phyloP scores from a whole-genome alignment of 2,329 filamentous ascomycete genomes.

The Pseudophaeomoniella oleicola region DNA sequence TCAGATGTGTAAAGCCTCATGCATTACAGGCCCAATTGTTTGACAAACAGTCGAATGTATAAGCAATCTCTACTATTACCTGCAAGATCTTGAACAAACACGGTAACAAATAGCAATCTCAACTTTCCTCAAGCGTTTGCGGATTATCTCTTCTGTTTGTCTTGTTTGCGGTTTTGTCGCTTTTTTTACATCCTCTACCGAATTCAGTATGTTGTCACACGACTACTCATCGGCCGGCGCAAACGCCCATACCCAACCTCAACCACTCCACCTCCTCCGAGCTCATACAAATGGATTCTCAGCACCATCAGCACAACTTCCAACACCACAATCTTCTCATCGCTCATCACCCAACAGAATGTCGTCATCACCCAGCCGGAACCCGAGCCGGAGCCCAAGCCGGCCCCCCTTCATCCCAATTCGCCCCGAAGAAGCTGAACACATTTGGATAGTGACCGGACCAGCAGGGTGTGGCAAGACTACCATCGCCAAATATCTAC shows the following conservation, averaged over 20 bases:
- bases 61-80: no score
- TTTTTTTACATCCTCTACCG: no score
- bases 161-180: no score
- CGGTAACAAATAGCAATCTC: no score
- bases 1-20: no score
- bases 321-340: background rate
- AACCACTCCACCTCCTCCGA: background rate
- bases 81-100: no score
- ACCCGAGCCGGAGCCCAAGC: no score
- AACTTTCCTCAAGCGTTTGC: no score
- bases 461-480: slow-evolving; percentile 70
- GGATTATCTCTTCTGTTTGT: no score
- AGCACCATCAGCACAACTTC: background rate
- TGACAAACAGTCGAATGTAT: no score
- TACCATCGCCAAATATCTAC: slow-evolving; percentile 54
- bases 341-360: background rate
- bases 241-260: background rate
- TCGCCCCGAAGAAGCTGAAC: slow-evolving; percentile 31
- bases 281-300: background rate
- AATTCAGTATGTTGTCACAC: background rate
- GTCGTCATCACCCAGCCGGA: no score
- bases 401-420: background rate
- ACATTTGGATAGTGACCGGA: slow-evolving; percentile 70
- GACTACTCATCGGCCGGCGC: background rate
- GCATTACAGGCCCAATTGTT: no score